Evolutionary conservation across 306 rosid genomes (phyloP).

Genomic region (Myrica gale): DNA sequence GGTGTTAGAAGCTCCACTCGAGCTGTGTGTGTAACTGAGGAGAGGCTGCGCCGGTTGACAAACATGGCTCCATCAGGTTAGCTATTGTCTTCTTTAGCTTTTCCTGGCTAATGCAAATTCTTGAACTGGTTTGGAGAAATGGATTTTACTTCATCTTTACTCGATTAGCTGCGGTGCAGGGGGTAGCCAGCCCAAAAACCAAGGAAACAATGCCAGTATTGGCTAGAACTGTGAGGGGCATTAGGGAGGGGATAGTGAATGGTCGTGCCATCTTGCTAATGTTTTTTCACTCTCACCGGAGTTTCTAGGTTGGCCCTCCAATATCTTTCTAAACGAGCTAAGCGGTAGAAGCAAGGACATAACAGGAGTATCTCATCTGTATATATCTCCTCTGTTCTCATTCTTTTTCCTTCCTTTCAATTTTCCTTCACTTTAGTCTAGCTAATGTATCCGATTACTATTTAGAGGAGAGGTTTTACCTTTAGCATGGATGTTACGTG

Average conservation of each 20-base stretch:
- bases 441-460: too few relatives aligned
- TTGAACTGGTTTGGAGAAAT: conserved; percentile 21
- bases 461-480: not conserved
- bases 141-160: conserved; percentile 50
- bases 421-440: not conserved
- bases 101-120: conserved; percentile 9
- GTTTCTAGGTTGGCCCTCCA: conserved; percentile 60
- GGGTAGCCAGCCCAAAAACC: conserved; percentile 33
- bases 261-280: conserved; percentile 67
- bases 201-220: conserved; percentile 47
- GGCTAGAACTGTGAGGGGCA: conserved; percentile 58
- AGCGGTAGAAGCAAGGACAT: conserved; percentile 19
- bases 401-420: not conserved
- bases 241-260: conserved; percentile 66
- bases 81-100: conserved; percentile 8
- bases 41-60: conserved; percentile 61
- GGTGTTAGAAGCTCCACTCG: conserved; percentile 87
- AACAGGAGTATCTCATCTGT: conserved; percentile 20
- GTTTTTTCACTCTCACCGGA: conserved; percentile 50
- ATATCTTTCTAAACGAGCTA: conserved; percentile 41
- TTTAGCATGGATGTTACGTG: not conserved
- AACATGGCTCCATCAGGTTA: conserved; percentile 70
- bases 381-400: not conserved
- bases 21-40: conserved; percentile 67
- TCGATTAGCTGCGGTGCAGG: conserved; percentile 73